phyloP scores from a whole-genome alignment of 441 rosid genomes.

The Gossypium davidsonii region DNA sequence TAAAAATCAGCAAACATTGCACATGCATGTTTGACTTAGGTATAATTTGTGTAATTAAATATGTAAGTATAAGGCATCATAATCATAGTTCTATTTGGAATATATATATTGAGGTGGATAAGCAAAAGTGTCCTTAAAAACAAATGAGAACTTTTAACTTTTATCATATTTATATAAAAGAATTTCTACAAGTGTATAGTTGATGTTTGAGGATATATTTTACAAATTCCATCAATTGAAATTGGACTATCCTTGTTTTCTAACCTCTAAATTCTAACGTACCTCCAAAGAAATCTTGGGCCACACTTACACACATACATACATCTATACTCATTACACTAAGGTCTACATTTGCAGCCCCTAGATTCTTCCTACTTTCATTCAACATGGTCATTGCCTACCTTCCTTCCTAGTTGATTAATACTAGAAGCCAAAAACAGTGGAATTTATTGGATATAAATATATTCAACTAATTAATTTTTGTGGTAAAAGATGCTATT shows the following conservation, averaged over 20 bases:
- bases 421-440: background rate
- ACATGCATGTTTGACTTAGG: background rate
- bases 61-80: too few relatives aligned
- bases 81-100: too few relatives aligned
- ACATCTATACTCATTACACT: background rate
- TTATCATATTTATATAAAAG: too few relatives aligned
- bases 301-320: background rate
- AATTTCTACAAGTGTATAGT: too few relatives aligned
- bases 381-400: background rate
- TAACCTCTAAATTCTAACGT: background rate
- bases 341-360: background rate
- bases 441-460: too few relatives aligned
- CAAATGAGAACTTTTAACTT: too few relatives aligned
- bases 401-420: background rate
- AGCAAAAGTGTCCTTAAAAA: too few relatives aligned
- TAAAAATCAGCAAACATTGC: background rate
- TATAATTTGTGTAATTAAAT: too few relatives aligned
- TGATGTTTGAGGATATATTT: too few relatives aligned
- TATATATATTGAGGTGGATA: too few relatives aligned
- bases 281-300: background rate
- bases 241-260: background rate
- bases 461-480: too few relatives aligned
- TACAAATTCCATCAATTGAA: background rate
- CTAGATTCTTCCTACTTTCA: slow-evolving; percentile 5
- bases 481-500: too few relatives aligned